Percentiles rank a stretch among this genome's conserved stretches.
Evolutionary conservation across 768 basidiomycete genomes (phyloP).

Genomic region (Trametes punicea): DNA sequence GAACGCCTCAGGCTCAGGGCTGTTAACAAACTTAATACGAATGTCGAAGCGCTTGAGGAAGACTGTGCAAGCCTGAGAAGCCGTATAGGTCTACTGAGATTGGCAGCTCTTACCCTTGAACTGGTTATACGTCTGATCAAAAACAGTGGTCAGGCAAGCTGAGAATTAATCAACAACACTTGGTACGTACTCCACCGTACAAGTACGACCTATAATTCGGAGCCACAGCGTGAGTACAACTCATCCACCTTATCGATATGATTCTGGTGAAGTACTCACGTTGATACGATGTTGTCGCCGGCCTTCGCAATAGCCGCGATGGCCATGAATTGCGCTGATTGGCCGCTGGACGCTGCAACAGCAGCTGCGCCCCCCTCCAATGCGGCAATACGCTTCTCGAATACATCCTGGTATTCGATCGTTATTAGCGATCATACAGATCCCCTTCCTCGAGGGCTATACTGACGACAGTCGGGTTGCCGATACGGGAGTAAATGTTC

Average conservation of each 20-base stretch:
- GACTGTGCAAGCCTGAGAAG: slow-evolving; percentile 36
- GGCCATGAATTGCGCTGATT: slow-evolving; percentile 74
- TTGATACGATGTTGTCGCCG: slow-evolving; percentile 78
- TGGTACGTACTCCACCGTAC: slow-evolving; percentile 59
- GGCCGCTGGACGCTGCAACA: slow-evolving; percentile 70
- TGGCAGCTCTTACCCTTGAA: slow-evolving; percentile 48
- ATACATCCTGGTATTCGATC: slow-evolving; percentile 52
- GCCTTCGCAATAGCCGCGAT: slow-evolving; percentile 54
- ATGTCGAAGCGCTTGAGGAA: slow-evolving; percentile 70
- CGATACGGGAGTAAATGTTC: slow-evolving; percentile 65
- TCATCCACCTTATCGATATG: not conserved
- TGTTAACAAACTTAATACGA: slow-evolving; percentile 57
- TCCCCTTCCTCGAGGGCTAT: not conserved
- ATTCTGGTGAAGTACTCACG: slow-evolving; percentile 39
- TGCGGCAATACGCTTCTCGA: slow-evolving; percentile 75
- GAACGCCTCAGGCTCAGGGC: slow-evolving; percentile 54
- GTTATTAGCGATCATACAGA: not conserved
- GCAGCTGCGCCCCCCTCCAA: slow-evolving; percentile 80
- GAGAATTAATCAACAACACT: not conserved
- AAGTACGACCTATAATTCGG: slow-evolving; percentile 47
- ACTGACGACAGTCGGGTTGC: slow-evolving; percentile 63
- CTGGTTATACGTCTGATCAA: slow-evolving; percentile 60
- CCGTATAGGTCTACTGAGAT: not conserved
- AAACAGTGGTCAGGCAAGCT: not conserved
- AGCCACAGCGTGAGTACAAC: not conserved